phyloP scores from a whole-genome alignment of 2,329 filamentous ascomycete species.

The Colletotrichum lentis region DNA sequence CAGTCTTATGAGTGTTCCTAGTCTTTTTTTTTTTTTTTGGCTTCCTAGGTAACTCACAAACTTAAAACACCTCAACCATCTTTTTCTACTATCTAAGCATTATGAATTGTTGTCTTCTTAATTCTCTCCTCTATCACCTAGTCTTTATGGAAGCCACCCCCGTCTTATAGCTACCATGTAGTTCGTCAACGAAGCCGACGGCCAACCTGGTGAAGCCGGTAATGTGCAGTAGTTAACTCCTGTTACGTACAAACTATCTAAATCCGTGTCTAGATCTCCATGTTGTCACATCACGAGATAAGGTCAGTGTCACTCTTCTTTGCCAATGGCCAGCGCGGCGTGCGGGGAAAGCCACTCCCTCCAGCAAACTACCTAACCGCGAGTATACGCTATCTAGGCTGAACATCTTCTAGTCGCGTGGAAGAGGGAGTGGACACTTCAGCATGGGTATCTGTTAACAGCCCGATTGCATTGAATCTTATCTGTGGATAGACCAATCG shows the following conservation, averaged over 20 bases:
- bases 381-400: not conserved
- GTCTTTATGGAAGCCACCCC: no score
- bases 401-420: not conserved
- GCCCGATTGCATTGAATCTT: not conserved
- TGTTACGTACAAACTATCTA: not conserved
- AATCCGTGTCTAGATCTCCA: not conserved
- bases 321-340: conserved; percentile 11
- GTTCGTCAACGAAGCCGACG: not conserved
- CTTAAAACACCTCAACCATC: no score
- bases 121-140: no score
- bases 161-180: not conserved
- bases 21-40: no score
- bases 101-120: no score
- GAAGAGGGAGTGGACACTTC: not conserved
- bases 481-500: not conserved
- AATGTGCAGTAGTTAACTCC: not conserved
- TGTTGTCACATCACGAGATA: not conserved
- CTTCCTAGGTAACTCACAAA: no score
- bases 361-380: conserved; percentile 1
- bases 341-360: conserved; percentile 24
- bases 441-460: not conserved
- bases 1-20: no score
- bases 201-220: no score
- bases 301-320: not conserved
- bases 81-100: no score